Evolutionary conservation across 148 eudicot genomes (phyloP).

Genomic region (Rhododendron simsii): DNA sequence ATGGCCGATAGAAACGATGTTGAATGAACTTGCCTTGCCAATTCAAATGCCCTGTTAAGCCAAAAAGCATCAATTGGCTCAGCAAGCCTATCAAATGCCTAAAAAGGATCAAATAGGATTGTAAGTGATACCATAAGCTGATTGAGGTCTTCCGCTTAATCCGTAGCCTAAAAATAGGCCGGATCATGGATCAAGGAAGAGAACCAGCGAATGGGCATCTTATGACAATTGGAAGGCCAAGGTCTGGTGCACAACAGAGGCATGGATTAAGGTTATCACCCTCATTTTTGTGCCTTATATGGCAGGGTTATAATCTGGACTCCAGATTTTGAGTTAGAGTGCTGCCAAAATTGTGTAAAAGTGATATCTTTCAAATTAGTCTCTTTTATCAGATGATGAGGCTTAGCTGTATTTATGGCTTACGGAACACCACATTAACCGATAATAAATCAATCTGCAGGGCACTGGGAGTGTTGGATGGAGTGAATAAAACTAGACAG

Average conservation of each 20-base stretch:
- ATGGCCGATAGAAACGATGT: neutral
- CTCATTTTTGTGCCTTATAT: neutral
- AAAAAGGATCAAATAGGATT: neutral
- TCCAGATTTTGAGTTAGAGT: neutral
- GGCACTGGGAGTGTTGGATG: neutral
- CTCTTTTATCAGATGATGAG: neutral
- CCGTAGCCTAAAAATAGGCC: neutral
- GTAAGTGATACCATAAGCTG: neutral
- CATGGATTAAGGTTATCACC: neutral
- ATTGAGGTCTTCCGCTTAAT: neutral
- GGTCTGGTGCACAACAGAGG: neutral
- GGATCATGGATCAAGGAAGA: neutral
- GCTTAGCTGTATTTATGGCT: neutral
- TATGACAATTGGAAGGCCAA: neutral
- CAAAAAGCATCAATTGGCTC: neutral
- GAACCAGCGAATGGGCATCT: neutral
- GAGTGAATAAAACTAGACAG: neutral
- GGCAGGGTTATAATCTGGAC: neutral
- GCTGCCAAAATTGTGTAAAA: neutral
- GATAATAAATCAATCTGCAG: neutral
- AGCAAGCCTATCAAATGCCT: neutral
- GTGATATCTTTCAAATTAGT: neutral
- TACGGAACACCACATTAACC: neutral
- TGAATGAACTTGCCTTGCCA: neutral
- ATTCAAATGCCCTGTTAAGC: neutral